phyloP scores from a whole-genome alignment of 148 eudicot species.

The Silene uniflora region DNA sequence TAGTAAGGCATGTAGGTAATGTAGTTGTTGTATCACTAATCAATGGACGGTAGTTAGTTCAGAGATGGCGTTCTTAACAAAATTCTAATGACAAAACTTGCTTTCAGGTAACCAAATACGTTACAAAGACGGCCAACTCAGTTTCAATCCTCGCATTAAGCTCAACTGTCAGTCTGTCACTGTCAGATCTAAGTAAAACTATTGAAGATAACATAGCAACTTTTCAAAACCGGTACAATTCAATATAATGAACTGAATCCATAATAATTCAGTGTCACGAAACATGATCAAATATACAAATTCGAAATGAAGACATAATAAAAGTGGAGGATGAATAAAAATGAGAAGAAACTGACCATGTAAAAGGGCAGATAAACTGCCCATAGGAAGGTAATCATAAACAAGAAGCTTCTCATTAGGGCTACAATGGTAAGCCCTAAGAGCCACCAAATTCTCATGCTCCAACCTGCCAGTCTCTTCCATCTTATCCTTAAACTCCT shows the following conservation, averaged over 20 bases:
- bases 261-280: too few relatives aligned
- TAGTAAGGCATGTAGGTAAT: neutral
- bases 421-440: constrained; percentile 73
- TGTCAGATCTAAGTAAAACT: neutral
- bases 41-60: neutral
- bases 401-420: constrained; percentile 80
- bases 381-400: constrained; percentile 82
- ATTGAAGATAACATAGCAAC: neutral
- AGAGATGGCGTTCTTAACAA: neutral
- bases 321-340: neutral
- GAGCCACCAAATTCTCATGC: constrained; percentile 71
- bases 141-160: neutral
- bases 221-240: neutral
- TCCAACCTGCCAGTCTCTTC: constrained; percentile 68
- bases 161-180: neutral
- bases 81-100: neutral
- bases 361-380: constrained; percentile 91
- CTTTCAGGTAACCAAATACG: neutral
- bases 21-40: neutral
- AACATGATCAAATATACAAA: neutral
- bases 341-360: constrained; percentile 50
- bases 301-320: neutral
- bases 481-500: constrained; percentile 63
- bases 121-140: neutral
- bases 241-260: neutral